Evolutionary conservation across 768 basidiomycete genomes (phyloP).

Genomic region (Lepiota venenata): DNA sequence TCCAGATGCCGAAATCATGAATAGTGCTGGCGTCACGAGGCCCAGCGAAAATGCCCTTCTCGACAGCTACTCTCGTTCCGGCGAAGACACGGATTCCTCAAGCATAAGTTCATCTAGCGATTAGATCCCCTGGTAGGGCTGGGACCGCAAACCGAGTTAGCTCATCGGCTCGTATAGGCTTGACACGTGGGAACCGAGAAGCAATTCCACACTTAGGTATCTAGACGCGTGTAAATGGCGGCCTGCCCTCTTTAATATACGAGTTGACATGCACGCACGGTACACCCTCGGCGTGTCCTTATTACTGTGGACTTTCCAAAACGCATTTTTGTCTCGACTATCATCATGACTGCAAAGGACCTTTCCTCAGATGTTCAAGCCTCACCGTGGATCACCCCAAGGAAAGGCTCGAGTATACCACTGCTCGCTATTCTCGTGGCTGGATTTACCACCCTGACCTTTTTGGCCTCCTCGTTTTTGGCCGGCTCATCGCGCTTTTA

Average conservation of each 20-base stretch:
- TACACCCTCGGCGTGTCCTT: not conserved
- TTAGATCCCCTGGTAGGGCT: not conserved
- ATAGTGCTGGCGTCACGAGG: constrained; percentile 6
- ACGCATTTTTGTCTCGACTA: not conserved
- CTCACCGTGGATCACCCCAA: not conserved
- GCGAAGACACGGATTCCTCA: constrained; percentile 8
- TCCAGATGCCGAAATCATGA: constrained; percentile 33
- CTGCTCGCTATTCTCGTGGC: constrained; percentile 7
- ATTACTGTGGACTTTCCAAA: not conserved
- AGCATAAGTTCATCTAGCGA: not conserved
- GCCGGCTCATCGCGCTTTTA: constrained; percentile 2
- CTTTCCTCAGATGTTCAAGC: constrained; percentile 3
- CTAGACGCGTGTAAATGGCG: too few relatives aligned
- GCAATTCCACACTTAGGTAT: too few relatives aligned
- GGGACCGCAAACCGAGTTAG: too few relatives aligned
- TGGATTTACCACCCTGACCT: constrained; percentile 11
- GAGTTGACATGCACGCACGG: constrained; percentile 5
- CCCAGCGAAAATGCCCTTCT: constrained; percentile 13
- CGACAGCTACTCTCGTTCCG: constrained; percentile 7
- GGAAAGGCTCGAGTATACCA: constrained; percentile 1
- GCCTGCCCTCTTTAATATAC: not conserved
- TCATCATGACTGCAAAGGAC: constrained; percentile 7
- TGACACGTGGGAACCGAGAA: too few relatives aligned
- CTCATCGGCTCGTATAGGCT: too few relatives aligned
- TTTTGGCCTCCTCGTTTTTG: constrained; percentile 5